Percentiles rank a stretch among this genome's conserved stretches.
phyloP scores from a whole-genome alignment of 2,329 filamentous ascomycete genomes.

The Huntiella moniliformis region DNA sequence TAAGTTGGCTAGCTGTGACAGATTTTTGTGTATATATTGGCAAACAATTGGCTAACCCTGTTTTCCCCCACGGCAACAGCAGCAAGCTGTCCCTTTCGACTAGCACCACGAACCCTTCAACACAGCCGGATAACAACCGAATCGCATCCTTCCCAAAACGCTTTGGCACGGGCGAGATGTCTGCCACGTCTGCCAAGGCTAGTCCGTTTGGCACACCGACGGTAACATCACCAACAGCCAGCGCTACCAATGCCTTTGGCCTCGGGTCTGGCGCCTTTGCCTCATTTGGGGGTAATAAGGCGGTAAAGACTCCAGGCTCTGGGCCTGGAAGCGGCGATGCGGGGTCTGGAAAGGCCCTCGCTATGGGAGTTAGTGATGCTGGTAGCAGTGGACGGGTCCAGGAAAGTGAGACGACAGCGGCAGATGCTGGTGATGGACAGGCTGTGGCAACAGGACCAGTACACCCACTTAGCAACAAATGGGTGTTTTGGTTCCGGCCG shows the following conservation, averaged over 20 bases:
- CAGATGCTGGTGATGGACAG: conserved; percentile 10
- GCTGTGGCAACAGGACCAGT: conserved; percentile 22
- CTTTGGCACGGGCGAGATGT: conserved; percentile 42
- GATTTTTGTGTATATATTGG: not conserved
- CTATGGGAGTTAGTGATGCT: conserved; percentile 35
- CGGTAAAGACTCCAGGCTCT: conserved; percentile 40
- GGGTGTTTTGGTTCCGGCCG: conserved; percentile 95
- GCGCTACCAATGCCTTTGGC: conserved; percentile 68
- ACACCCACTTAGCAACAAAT: conserved; percentile 59
- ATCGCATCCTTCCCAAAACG: conserved; percentile 49
- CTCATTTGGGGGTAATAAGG: conserved; percentile 59
- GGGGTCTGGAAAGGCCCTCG: conserved; percentile 61
- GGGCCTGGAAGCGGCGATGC: conserved; percentile 20
- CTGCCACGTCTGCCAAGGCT: conserved; percentile 44
- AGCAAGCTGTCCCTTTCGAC: conserved; percentile 86
- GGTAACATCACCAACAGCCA: conserved; percentile 53
- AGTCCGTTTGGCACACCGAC: conserved; percentile 66
- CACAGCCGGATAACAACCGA: conserved; percentile 29
- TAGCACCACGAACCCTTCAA: conserved; percentile 36
- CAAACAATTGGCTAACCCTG: conserved; percentile 1
- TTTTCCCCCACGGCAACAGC: conserved; percentile 15
- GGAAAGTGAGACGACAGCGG: not conserved
- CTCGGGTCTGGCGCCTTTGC: conserved; percentile 90
- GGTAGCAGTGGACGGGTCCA: conserved; percentile 22
- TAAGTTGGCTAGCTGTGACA: conserved; percentile 25